These are phyloP conservation scores for Ceratorhiza oryzae-sativae DNA, from an alignment of 1,284 basidiomycete species.

Conservation along the genomic window DNA sequence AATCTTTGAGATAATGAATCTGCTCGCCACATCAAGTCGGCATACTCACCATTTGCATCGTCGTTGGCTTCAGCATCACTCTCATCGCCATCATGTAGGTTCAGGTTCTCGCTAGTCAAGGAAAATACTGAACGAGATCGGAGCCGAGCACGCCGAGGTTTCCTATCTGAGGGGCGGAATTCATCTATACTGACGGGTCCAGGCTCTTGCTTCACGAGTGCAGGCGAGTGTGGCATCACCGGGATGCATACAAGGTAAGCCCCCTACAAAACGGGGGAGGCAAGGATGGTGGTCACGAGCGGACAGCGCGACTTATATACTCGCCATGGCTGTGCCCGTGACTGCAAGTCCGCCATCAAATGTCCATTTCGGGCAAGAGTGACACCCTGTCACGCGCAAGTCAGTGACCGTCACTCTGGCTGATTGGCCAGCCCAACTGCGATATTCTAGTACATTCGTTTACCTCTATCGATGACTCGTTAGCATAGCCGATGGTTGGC, in stretches of 20 bases:
- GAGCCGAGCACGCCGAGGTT: neutral
- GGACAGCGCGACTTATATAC: neutral
- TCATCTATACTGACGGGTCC: neutral
- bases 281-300: neutral
- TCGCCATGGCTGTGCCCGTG: neutral
- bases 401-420: no score
- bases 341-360: slow-evolving; percentile 1
- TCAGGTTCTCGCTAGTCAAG: neutral
- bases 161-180: neutral
- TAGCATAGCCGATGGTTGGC: no score
- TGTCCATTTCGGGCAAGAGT: neutral
- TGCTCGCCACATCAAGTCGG: neutral
- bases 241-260: neutral
- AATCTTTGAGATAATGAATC: neutral
- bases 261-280: neutral
- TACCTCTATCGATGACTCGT: no score
- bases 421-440: no score
- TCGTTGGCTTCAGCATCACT: neutral
- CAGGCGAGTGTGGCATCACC: neutral
- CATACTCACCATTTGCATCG: neutral
- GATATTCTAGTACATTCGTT: no score
- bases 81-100: neutral
- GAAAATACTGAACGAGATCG: neutral
- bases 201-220: neutral
- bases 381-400: no score